Base-by-base conservation (phyloP, 768 basidiomycete genomes). In the Hortiboletus campestris region DNA sequence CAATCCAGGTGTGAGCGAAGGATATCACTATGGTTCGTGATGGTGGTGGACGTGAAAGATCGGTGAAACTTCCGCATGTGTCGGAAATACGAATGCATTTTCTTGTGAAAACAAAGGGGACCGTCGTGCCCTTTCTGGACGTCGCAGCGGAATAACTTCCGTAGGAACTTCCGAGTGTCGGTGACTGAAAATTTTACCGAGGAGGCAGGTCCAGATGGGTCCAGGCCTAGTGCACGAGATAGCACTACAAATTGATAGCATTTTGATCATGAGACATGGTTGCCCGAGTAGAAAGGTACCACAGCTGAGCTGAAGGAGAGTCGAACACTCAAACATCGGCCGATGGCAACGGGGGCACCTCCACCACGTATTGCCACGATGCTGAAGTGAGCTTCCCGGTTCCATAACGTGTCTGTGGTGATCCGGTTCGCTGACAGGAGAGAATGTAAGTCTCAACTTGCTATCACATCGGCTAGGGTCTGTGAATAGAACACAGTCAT, bases 161-260 rank as follows among this genome's bases (percentile, higher is more conserved):
- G 25, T 3, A 20, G 35, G 29, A 25, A 39, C n/a, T 6, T 22
- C 2, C n/a, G 22, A n/a, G 39, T 45, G 38, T 9, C 56, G 62
- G 59, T 8, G 39, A 60, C 41, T 54, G 51, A 44, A 42, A 25
- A 49, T 44, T 43, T 43, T 28, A 40, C 56, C 55, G 52, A 31
- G 32, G 34, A 45, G 32, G 49, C 42, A 14, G 53, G 53, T 45
- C 22, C 17, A 28, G 35, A 39, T 22, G 42, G 32, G 31, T 17
- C n/a, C 49, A 51, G 44, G 44, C 36, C 25, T 25, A 40, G 31
- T n/a, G 11, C 19, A 34, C 13, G 20, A 38, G 28, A 29, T 31
- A 31, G 40, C 25, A 20, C 35, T 41, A 20, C 25, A 31, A 55
- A 22, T 22, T 2, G 36, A 49, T 39, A 16, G 17, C 32, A 44